Evolutionary conservation across 2,329 filamentous ascomycete genomes (phyloP), one percentile per base, ranked within the genome.

Genomic region (Sclerotinia trifoliorum): DNA sequence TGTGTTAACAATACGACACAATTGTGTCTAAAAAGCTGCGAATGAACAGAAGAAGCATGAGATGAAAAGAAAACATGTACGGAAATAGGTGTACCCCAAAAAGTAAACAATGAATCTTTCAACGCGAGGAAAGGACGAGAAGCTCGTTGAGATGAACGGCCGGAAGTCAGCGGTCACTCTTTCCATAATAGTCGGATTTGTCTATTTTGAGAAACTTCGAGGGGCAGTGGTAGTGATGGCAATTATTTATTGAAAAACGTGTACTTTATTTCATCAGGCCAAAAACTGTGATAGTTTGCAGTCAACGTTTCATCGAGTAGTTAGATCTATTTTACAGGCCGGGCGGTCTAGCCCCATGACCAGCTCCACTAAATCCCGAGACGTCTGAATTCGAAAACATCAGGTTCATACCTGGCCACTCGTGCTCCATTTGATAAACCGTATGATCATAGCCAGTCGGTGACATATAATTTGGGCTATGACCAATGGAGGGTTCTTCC

Each of bases 371-470:
- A 19, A 66, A 69, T 57, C 70, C 68, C 29, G 73, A 57, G 8
- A 62, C 26, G 55, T 69, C 64, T 42, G 60, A 49, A 65, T 70
- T 72, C 15, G 64, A 46, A 62, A 71, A 74, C 21, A 66, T 63
- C 2, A 62, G 39, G 21, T 70, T 70, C 67, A 70, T 71, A 58
- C 70, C 71, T 7, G 70, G 48, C 72, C 73, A 74, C 19, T 72
- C 71, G n/a, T 71, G 68, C 21, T 62, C 56, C 42, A 68, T 70
- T 21, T 72, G 55, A 32, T 70, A 72, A 39, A 68, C 69, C 44
- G 71, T 68, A n/a, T 71, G 71, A 35, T 74, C 74, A 60, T 73
- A 76, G 1, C 61, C 65, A 39, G 70, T 63, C 44, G 71, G 70
- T 17, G 60, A 42, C 29, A 74, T 63, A 48, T 71, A 74, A 17